These are phyloP conservation scores for Termitomyces heimii DNA, from an alignment of 768 basidiomycete species.

Conservation along the genomic window DNA sequence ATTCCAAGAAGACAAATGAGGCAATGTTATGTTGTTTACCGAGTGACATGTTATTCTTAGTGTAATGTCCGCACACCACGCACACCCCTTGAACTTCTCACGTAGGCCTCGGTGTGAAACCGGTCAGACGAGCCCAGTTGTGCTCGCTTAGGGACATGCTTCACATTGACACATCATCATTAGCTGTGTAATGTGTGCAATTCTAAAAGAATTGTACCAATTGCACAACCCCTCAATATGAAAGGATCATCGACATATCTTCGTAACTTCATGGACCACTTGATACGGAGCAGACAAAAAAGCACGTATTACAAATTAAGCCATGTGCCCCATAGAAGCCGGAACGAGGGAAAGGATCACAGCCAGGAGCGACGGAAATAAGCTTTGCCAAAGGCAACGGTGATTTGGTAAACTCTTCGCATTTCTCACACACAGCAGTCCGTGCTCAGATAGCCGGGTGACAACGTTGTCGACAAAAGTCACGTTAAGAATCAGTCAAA, in stretches of 20 bases:
- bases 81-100: neutral
- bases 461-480: neutral
- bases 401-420: neutral
- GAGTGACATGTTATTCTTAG: neutral
- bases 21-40: neutral
- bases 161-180: neutral
- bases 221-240: neutral
- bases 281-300: neutral
- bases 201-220: neutral
- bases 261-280: neutral
- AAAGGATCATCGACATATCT: neutral
- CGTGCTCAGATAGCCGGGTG: neutral
- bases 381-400: neutral
- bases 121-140: neutral
- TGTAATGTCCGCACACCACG: neutral
- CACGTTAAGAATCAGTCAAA: neutral
- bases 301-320: neutral
- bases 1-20: neutral
- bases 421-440: neutral
- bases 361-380: neutral
- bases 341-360: neutral
- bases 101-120: neutral
- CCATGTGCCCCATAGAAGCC: neutral
- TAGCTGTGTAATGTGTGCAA: neutral
- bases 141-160: neutral